phyloP scores from a whole-genome alignment of 2,329 filamentous ascomycete species.

The Pyricularia pennisetigena region DNA sequence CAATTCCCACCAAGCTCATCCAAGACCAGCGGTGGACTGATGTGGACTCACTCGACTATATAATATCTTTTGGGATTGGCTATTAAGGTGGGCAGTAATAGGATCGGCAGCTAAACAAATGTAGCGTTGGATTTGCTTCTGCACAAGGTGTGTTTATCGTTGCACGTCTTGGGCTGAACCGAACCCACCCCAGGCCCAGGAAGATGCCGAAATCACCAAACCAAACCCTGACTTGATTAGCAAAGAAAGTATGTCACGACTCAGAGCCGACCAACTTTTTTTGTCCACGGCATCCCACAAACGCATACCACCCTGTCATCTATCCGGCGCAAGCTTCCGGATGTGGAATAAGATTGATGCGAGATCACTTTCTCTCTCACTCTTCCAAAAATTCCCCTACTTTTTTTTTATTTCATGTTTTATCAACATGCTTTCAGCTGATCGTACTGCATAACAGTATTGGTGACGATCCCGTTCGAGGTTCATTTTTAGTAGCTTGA shows the following conservation, averaged over 20 bases:
- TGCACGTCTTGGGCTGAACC: neutral
- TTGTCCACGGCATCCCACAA: neutral
- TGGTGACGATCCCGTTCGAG: neutral
- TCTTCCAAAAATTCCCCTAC: too few relatives aligned
- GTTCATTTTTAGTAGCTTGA: neutral
- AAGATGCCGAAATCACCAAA: neutral
- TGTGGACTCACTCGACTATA: neutral
- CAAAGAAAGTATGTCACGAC: neutral
- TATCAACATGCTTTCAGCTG: neutral
- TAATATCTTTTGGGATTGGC: neutral
- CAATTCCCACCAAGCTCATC: neutral
- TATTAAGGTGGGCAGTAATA: neutral
- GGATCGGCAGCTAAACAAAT: neutral
- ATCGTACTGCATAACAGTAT: neutral
- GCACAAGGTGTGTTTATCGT: neutral
- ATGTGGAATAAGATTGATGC: neutral
- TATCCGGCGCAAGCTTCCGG: neutral
- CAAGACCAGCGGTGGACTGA: neutral
- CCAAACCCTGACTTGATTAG: neutral
- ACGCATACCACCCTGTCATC: neutral
- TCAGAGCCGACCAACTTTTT: neutral
- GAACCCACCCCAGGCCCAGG: neutral
- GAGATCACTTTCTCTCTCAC: neutral
- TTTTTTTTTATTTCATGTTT: too few relatives aligned
- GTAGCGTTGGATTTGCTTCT: neutral